Conservation (phyloP, 2,329 filamentous ascomycete species). For the Endothia cerciana region DNA sequence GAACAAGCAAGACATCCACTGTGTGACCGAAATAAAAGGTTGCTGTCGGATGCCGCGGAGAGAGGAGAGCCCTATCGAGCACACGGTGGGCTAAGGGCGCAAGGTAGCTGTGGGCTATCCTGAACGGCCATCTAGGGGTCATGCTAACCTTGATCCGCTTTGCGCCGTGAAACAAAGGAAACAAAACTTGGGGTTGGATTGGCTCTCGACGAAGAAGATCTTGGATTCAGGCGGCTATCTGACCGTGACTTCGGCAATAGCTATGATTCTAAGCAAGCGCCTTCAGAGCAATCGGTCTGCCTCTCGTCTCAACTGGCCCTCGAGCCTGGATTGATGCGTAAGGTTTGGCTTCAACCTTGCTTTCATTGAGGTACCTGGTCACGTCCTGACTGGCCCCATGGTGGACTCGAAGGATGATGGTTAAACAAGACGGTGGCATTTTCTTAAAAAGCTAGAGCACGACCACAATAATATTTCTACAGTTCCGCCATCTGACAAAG, state of each 20-base stretch:
- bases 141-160: constrained; percentile 67
- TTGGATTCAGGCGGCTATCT: constrained; percentile 49
- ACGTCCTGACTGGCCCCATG: too few relatives aligned
- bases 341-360: not conserved
- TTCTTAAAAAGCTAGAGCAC: too few relatives aligned
- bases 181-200: constrained; percentile 47
- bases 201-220: constrained; percentile 47
- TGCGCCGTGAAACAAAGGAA: constrained; percentile 53
- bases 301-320: not conserved
- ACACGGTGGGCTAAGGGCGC: not conserved
- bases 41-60: too few relatives aligned
- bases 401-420: too few relatives aligned
- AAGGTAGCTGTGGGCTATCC: not conserved
- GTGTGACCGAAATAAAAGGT: not conserved
- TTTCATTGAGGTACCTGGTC: too few relatives aligned
- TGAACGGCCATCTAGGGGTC: constrained; percentile 42
- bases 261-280: constrained; percentile 62
- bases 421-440: too few relatives aligned
- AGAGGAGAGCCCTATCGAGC: not conserved
- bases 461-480: too few relatives aligned
- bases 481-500: not conserved
- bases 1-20: not conserved
- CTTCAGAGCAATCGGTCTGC: constrained; percentile 6
- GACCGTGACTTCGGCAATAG: constrained; percentile 62
- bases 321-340: not conserved